Evolutionary conservation across 2,329 filamentous ascomycete genomes (phyloP).

Genomic region (Torrubiellomyces zombiae): DNA sequence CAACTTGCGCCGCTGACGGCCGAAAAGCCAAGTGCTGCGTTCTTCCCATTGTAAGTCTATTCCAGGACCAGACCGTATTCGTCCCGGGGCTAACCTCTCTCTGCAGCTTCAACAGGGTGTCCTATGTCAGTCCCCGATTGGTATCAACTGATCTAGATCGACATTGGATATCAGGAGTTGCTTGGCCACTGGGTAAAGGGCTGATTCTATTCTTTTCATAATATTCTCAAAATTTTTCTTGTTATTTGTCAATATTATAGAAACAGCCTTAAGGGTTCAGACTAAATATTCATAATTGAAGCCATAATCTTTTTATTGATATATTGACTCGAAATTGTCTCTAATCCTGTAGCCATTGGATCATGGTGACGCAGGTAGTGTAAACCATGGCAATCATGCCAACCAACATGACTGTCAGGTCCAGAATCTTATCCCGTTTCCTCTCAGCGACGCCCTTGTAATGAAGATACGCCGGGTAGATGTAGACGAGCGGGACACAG

Average conservation of each 20-base stretch:
- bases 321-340: background rate
- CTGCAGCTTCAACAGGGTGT: too few relatives aligned
- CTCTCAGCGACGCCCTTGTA: constrained; percentile 47
- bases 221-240: too few relatives aligned
- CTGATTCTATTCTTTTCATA: too few relatives aligned
- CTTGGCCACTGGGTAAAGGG: too few relatives aligned
- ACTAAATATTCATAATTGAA: too few relatives aligned
- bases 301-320: constrained; percentile 1
- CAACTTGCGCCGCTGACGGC: constrained; percentile 1
- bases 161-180: too few relatives aligned
- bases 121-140: too few relatives aligned
- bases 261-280: too few relatives aligned
- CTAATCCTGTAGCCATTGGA: constrained; percentile 15
- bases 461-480: constrained; percentile 58
- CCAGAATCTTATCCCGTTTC: constrained; percentile 36
- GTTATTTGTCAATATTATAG: too few relatives aligned
- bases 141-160: too few relatives aligned
- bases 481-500: constrained; percentile 61
- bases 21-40: constrained; percentile 5
- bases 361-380: constrained; percentile 45
- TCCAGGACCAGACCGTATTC: too few relatives aligned
- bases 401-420: constrained; percentile 44
- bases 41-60: constrained; percentile 4
- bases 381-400: constrained; percentile 54
- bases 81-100: too few relatives aligned